Base-by-base conservation (phyloP, 2,329 filamentous ascomycete species). In the Talaromyces sp. region DNA sequence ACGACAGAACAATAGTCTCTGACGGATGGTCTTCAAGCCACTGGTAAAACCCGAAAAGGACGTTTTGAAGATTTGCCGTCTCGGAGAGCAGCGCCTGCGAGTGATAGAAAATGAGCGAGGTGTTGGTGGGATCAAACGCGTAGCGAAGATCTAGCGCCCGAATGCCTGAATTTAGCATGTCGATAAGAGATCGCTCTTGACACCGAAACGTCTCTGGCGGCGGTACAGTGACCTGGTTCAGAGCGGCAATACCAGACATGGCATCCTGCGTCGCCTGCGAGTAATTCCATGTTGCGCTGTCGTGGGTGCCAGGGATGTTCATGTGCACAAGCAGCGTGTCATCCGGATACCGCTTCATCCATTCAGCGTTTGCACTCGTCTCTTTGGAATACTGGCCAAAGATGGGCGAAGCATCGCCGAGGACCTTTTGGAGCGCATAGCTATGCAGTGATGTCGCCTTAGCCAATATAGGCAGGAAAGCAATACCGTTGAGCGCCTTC, bases 201-300 rank as follows among this genome's bases (percentile, higher is more conserved):
- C 80, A 83, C 11, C 77, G 74, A 63, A 76, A 82, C 17, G 68
- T 65, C 27, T 69, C 65, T 4, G 75, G 69, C 1, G 64, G 66
- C 13, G 64, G 64, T 0, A 71, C 67, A 3, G 65, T 62, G 19
- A 72, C 68, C 27, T 75, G 72, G 53, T 74, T 75, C 44, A 80
- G 72, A 15, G 73, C 68, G 8, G 78, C 80, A 36, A 81, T 71
- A 27, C 72, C 72, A 3, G 68, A 54, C 4, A 82, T 69, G 1
- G 69, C 61, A 42, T 78, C 68, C 65, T 81, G 79, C 0, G 78
- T 81, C 0, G 70, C 69, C 27, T 72, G 69, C 11, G 71, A 76
- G 65, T 82, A 83, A 67, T 82, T 82, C 81, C 81, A 83, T 0
- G 81, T 83, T 2, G 78, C 76, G 4, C 77, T 74, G 66, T 84